Evolutionary conservation across 306 rosid species (phyloP), one percentile per base, ranked within the genome.

Genomic region (Pyrus pyrifolia): DNA sequence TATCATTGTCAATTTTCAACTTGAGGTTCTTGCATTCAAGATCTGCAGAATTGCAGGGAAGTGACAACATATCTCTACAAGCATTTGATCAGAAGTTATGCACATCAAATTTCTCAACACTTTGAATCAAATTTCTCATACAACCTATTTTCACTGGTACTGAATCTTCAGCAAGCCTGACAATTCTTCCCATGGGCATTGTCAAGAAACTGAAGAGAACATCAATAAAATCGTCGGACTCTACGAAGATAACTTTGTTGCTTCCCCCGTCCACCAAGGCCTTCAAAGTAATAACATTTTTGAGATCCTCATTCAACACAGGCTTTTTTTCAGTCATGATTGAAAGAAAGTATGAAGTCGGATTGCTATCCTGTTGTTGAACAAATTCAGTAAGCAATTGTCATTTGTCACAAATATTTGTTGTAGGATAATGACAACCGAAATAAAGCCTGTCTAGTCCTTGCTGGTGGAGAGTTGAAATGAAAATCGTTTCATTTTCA

Each of bases 161-260:
- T 3, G 73, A 38, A 8, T 27, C 5, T 1, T 4, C 3, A 0
- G 68, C 58, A 9, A 67, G 67, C 9, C 19, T 23, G 13, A 67
- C 4, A 17, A 76, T 68, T 19, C 59, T 10, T 15, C 74, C 74
- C 7, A 40, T 2, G 12, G 76, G 70, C 0, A 70, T 33, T 13
- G 81, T 78, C 65, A 70, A 46, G 70, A 78, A 78, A 61, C 76
- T 49, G 11, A 60, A 61, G 44, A 76, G 76, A 14, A 70, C 53
- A 45, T 70, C 76, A 4, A 78, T 14, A 22, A 78, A 49, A 30
- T 78, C 4, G 2, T 61, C 76, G 3, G 62, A 4, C 4, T 70
- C 76, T 5, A 31, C 44, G 18, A 58, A 77, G 33, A 77, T 44
- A 29, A 77, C 38, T 60, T 22, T 59, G 46, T 77, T 68, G 17